Percentiles rank a stretch among this genome's conserved stretches.
Evolutionary conservation across 1,284 basidiomycete species (phyloP).

Genomic region (Tetrapyrgos nigripes): DNA sequence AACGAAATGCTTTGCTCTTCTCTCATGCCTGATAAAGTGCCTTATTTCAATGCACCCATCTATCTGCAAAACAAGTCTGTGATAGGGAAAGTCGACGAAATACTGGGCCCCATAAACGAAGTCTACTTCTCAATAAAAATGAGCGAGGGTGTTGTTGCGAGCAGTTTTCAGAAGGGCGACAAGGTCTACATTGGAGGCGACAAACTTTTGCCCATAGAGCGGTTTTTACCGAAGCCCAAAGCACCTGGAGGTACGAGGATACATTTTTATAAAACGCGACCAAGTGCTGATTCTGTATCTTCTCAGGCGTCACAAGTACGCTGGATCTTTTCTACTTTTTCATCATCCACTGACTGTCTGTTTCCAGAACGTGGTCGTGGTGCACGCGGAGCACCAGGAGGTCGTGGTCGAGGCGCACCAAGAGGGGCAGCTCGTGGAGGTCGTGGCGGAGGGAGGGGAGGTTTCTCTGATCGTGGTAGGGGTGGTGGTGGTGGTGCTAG

Average conservation of each 20-base stretch:
- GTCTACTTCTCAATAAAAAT: slow-evolving; percentile 99
- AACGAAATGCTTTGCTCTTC: slow-evolving; percentile 98
- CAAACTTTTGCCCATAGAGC: slow-evolving; percentile 95
- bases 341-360: slow-evolving; percentile 10
- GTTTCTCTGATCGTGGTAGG: slow-evolving; percentile 30
- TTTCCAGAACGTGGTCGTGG: slow-evolving; percentile 65
- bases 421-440: slow-evolving; percentile 43
- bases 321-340: slow-evolving; percentile 15
- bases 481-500: slow-evolving; percentile 44
- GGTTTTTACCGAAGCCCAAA: slow-evolving; percentile 98
- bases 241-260: slow-evolving; percentile 65
- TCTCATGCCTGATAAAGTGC: slow-evolving; percentile 87
- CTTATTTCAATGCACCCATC: slow-evolving; percentile 99
- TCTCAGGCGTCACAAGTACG: slow-evolving; percentile 57
- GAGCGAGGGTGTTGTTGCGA: slow-evolving; percentile 95
- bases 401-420: slow-evolving; percentile 46
- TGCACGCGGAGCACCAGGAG: slow-evolving; percentile 49
- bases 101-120: slow-evolving; percentile 97
- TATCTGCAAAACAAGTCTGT: slow-evolving; percentile 98
- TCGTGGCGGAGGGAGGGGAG: slow-evolving; percentile 32
- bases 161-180: slow-evolving; percentile 96
- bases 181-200: slow-evolving; percentile 98
- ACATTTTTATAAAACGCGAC: slow-evolving; percentile 14
- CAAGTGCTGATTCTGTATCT: slow-evolving; percentile 10
- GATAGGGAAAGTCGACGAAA: slow-evolving; percentile 97